Evolutionary conservation across 1,284 basidiomycete genomes (phyloP).

Genomic region (Nidula niveotomentosa): DNA sequence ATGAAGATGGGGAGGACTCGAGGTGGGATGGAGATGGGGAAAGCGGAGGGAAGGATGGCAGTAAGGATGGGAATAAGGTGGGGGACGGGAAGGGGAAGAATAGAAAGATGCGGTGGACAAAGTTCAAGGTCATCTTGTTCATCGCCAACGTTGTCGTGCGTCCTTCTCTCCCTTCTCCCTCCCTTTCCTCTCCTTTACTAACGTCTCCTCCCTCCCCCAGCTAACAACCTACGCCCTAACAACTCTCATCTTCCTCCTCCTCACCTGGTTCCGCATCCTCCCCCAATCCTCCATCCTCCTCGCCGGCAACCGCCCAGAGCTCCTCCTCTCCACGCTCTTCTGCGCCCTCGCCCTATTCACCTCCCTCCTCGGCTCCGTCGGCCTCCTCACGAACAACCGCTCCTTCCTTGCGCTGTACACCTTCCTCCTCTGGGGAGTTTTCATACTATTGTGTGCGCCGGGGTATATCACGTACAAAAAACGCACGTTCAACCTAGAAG

Average conservation of each 20-base stretch:
- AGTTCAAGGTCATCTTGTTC: conserved; percentile 70
- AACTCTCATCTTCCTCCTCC: conserved; percentile 52
- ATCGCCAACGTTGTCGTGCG: conserved; percentile 51
- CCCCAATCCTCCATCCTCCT: conserved; percentile 57
- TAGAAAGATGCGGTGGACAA: conserved; percentile 60
- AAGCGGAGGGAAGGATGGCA: conserved; percentile 3
- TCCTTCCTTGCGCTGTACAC: conserved; percentile 68
- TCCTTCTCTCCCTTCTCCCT: conserved; percentile 11
- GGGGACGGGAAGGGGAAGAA: conserved; percentile 15
- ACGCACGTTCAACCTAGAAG: conserved; percentile 68
- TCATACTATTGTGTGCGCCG: conserved; percentile 61
- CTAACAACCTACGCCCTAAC: conserved; percentile 52
- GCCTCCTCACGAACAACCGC: conserved; percentile 74
- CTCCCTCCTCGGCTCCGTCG: conserved; percentile 62
- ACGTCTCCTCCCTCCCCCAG: conserved; percentile 20
- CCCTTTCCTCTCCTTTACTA: conserved; percentile 1
- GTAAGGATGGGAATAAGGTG: conserved; percentile 29
- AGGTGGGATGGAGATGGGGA: conserved; percentile 30
- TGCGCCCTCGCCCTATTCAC: conserved; percentile 50
- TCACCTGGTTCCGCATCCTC: conserved; percentile 70
- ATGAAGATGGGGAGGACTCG: conserved; percentile 53
- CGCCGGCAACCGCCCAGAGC: conserved; percentile 58
- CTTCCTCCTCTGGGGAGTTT: conserved; percentile 63
- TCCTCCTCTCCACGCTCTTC: conserved; percentile 62
- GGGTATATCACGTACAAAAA: conserved; percentile 73